Base-by-base conservation (phyloP, 1,139 yeast species). In the Yamadazyma siamensis region DNA sequence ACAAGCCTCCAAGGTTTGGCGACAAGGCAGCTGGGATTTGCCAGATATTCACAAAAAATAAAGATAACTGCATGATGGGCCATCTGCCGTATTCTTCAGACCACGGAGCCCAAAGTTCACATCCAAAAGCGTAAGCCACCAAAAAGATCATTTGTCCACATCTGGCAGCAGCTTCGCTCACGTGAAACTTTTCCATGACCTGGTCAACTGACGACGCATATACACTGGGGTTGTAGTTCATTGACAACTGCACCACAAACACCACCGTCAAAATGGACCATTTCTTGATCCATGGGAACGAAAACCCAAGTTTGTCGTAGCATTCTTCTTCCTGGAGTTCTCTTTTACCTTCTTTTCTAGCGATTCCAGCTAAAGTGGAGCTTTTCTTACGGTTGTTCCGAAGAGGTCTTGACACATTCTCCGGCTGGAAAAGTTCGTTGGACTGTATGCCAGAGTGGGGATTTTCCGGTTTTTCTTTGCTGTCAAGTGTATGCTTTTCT, bases 71-170 rank as follows among this genome's bases (percentile, higher is more conserved):
- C 56, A 60, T 47, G 26, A 60, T 47, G 15, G 62, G 61, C 61
- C 61, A 57, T 29, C 66, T 43, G 5, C 66, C 66, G 25, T 44
- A 54, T 35, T 60, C 66, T 45, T 60, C 66, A 28, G 59, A 51
- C 65, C 65, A 59, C 4, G 66, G 65, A 9, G 67, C 66, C 66
- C 66, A 61, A 29, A 61, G 47, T 36, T 61, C 66, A 42, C 65
- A 58, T 4, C 66, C 67, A 37, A 61, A 52, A 5, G 64, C 67
- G 42, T 61, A 61, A 11, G 59, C 50, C 6, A 61, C 50, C 34
- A 61, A 50, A 35, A 61, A 61, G 14, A 59, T 47, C 59, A 57
- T 55, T 34, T 59, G 63, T 14, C 61, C 56, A 13, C 46, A 47
- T 27, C 64, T 44, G 2, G 58, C 63, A 15, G 52, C 59, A 26